Evolutionary conservation across 2,329 filamentous ascomycete genomes (phyloP).

Genomic region (Mariannaea sp.): DNA sequence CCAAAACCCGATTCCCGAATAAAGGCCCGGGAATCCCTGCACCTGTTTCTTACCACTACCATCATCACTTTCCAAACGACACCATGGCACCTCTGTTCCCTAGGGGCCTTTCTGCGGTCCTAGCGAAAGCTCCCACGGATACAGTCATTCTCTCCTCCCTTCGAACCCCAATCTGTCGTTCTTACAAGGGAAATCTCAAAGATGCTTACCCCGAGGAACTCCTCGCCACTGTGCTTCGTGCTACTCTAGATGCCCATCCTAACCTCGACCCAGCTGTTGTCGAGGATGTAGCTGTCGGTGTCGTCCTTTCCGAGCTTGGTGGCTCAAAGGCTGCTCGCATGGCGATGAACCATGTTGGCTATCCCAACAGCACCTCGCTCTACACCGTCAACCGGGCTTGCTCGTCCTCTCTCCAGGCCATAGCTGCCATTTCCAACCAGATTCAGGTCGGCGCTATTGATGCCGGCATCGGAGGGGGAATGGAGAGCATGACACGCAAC

Average conservation of each 20-base stretch:
- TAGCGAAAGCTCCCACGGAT: slow-evolving; percentile 79
- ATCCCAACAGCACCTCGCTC: slow-evolving; percentile 72
- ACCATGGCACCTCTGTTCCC: slow-evolving; percentile 32
- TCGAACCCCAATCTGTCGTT: slow-evolving; percentile 82
- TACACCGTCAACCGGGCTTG: slow-evolving; percentile 91
- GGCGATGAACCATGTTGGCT: slow-evolving; percentile 85
- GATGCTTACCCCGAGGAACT: slow-evolving; percentile 92
- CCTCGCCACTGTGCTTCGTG: slow-evolving; percentile 65
- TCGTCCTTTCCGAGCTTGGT: slow-evolving; percentile 88
- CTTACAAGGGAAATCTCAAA: slow-evolving; percentile 82
- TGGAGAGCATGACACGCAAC: slow-evolving; percentile 96
- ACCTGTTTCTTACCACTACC: slow-evolving; percentile 1
- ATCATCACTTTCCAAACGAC: neutral
- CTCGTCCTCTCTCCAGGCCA: slow-evolving; percentile 75
- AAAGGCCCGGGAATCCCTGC: slow-evolving; percentile 16
- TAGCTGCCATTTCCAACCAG: slow-evolving; percentile 73
- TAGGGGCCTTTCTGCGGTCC: slow-evolving; percentile 71
- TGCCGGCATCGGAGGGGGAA: slow-evolving; percentile 81
- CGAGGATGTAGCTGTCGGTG: slow-evolving; percentile 84
- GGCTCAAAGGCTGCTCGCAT: slow-evolving; percentile 90
- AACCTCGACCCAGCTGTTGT: slow-evolving; percentile 68
- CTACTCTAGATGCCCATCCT: slow-evolving; percentile 63
- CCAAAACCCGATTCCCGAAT: slow-evolving; percentile 9
- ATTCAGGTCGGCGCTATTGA: slow-evolving; percentile 77
- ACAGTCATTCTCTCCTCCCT: slow-evolving; percentile 89